These are phyloP conservation scores for Lyophyllum semitale DNA, from an alignment of 768 basidiomycete genomes.

Conservation along the genomic window DNA sequence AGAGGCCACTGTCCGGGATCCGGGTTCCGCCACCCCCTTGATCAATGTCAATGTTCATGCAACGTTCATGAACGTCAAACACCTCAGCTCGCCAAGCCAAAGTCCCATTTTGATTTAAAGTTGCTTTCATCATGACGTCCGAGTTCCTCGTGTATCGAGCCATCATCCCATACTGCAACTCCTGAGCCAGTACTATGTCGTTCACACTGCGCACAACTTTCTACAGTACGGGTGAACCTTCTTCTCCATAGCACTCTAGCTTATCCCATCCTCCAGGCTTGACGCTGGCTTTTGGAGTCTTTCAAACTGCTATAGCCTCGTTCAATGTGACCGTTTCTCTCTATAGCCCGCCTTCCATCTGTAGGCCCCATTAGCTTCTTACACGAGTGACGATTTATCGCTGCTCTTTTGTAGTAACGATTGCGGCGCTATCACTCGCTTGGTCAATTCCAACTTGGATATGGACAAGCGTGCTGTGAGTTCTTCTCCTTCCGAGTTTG, in stretches of 20 bases:
- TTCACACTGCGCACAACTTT: background rate
- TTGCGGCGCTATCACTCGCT: background rate
- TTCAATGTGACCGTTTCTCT: too few relatives aligned
- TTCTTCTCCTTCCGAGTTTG: background rate
- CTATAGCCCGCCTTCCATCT: background rate
- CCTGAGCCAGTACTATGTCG: background rate
- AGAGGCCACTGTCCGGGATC: too few relatives aligned
- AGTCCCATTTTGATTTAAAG: too few relatives aligned
- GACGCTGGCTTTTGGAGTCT: background rate
- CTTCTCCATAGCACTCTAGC: background rate
- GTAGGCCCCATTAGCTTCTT: background rate
- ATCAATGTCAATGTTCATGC: too few relatives aligned
- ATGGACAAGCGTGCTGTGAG: slow-evolving; percentile 8
- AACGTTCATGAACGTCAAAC: too few relatives aligned
- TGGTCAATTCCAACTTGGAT: slow-evolving; percentile 1
- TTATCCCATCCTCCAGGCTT: background rate
- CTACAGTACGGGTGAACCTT: background rate
- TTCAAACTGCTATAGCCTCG: background rate
- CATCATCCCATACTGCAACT: too few relatives aligned
- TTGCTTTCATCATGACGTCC: too few relatives aligned
- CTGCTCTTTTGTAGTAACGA: background rate
- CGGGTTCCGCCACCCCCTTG: too few relatives aligned
- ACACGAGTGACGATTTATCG: background rate
- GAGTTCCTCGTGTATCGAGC: too few relatives aligned
- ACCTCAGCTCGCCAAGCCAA: too few relatives aligned